A percentile compares a stretch with the other conserved stretches of the same genome.
Evolutionary conservation across 257 asterid species (phyloP).

Genomic region (Scutellaria galericulata): DNA sequence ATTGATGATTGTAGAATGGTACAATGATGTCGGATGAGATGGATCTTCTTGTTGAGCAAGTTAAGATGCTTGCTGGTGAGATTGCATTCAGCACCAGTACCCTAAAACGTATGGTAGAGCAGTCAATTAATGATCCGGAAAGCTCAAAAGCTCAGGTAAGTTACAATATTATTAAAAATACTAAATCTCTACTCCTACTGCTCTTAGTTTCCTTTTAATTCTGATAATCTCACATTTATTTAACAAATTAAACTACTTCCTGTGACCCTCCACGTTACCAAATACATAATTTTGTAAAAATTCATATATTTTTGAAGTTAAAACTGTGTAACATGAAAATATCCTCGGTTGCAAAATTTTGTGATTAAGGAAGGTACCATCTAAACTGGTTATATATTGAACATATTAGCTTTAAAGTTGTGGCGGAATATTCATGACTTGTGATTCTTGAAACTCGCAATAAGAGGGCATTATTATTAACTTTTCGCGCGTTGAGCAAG

Average conservation of each 20-base stretch:
- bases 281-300: neutral
- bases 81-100: slow-evolving; percentile 90
- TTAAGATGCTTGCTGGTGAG: slow-evolving; percentile 97
- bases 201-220: neutral
- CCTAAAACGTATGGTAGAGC: slow-evolving; percentile 83
- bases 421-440: neutral
- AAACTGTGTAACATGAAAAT: neutral
- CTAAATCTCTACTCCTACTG: neutral
- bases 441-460: slow-evolving; percentile 9
- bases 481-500: neutral
- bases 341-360: slow-evolving; percentile 29
- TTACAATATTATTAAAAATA: neutral
- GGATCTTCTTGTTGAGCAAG: slow-evolving; percentile 95
- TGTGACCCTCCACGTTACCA: neutral
- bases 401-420: too few species aligned
- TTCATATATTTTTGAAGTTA: neutral
- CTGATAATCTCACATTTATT: neutral
- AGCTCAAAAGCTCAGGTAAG: slow-evolving; percentile 72
- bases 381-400: neutral
- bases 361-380: slow-evolving; percentile 43
- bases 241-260: neutral
- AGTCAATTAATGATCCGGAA: slow-evolving; percentile 79
- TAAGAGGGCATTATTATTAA: slow-evolving; percentile 23
- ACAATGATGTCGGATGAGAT: slow-evolving; percentile 71
- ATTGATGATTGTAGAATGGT: slow-evolving; percentile 58